These are phyloP conservation scores for Lathyrus tuberosus DNA, from an alignment of 306 rosid genomes.

Conservation along the genomic window DNA sequence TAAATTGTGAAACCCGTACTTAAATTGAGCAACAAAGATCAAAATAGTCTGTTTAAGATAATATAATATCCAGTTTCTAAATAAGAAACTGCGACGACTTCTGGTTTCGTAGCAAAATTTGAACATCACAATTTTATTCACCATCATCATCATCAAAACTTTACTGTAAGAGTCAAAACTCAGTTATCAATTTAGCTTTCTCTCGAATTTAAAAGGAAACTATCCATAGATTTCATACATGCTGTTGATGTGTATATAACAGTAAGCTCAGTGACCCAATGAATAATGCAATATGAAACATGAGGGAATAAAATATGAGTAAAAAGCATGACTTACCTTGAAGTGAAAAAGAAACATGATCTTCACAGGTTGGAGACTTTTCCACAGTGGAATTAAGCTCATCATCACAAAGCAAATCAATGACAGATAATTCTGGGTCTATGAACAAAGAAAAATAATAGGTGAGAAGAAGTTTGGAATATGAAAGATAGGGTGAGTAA, in stretches of 20 bases:
- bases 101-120: constrained; percentile 26
- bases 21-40: constrained; percentile 19
- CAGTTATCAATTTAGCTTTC: constrained; percentile 16
- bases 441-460: constrained; percentile 37
- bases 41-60: constrained; percentile 27
- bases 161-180: constrained; percentile 18
- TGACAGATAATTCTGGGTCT: constrained; percentile 70
- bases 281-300: constrained; percentile 23
- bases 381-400: constrained; percentile 47
- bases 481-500: constrained; percentile 12
- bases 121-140: constrained; percentile 8
- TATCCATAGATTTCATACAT: constrained; percentile 23
- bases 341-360: constrained; percentile 90
- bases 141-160: constrained; percentile 9
- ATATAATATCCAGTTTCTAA: constrained; percentile 3
- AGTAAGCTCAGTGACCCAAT: background rate
- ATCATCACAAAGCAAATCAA: constrained; percentile 78
- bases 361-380: constrained; percentile 64
- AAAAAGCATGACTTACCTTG: constrained; percentile 56
- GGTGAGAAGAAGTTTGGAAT: constrained; percentile 8
- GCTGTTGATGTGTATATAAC: constrained; percentile 23
- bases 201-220: constrained; percentile 30
- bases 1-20: constrained; percentile 14
- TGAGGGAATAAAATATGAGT: constrained; percentile 11
- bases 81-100: constrained; percentile 30